Conservation (phyloP, 352 stramenopile species). For the Phytophthora constricta region DNA sequence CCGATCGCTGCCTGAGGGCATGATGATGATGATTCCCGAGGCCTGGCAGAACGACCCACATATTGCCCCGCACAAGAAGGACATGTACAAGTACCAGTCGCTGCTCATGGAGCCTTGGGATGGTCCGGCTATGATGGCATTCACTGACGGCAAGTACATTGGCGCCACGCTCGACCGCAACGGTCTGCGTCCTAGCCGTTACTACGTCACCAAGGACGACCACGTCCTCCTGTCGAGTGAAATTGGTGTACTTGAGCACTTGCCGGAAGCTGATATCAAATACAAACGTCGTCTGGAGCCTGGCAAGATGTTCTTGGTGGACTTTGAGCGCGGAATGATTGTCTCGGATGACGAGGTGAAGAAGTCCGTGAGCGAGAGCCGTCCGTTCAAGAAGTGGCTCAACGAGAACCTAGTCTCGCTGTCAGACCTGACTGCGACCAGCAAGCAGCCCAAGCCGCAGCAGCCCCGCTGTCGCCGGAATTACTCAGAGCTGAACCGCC, state of each 20-base stretch:
- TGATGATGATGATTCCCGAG: slow-evolving; percentile 99
- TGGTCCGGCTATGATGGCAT: slow-evolving; percentile 98
- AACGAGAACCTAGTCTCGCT: slow-evolving; percentile 92
- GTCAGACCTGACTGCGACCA: slow-evolving; percentile 59
- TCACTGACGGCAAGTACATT: slow-evolving; percentile 96
- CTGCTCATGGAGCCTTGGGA: slow-evolving; percentile 98
- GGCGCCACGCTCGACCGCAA: slow-evolving; percentile 97
- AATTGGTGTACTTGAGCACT: slow-evolving; percentile 93
- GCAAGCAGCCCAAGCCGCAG: slow-evolving; percentile 22
- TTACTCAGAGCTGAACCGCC: slow-evolving; percentile 81
- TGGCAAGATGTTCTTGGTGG: slow-evolving; percentile 98
- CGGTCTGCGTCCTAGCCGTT: slow-evolving; percentile 94
- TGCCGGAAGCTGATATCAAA: slow-evolving; percentile 93
- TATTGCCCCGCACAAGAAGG: slow-evolving; percentile 92
- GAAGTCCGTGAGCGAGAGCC: slow-evolving; percentile 85
- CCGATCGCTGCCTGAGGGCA: slow-evolving; percentile 92
- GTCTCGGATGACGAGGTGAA: slow-evolving; percentile 97
- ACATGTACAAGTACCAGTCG: slow-evolving; percentile 98
- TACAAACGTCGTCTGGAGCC: slow-evolving; percentile 95
- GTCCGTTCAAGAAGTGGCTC: slow-evolving; percentile 94
- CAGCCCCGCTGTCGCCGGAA: slow-evolving; percentile 47
- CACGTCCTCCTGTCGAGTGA: slow-evolving; percentile 95
- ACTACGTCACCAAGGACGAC: slow-evolving; percentile 98
- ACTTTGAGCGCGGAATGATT: slow-evolving; percentile 95
- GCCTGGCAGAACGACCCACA: slow-evolving; percentile 96